Evolutionary conservation across 2,329 filamentous ascomycete genomes (phyloP), one percentile per base, ranked within the genome.

Genomic region (Alternaria alternata): DNA sequence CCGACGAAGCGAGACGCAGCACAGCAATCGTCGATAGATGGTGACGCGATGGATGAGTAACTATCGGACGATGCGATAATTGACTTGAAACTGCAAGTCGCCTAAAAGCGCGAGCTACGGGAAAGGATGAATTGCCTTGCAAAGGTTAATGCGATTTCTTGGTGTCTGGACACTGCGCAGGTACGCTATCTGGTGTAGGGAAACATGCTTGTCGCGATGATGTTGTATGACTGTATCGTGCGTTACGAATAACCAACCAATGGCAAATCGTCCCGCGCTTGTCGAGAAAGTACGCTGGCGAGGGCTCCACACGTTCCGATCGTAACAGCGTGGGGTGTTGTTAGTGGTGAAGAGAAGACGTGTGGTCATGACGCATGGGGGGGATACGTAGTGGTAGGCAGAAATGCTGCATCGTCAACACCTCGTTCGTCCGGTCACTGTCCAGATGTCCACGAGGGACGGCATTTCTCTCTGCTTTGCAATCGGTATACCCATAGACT

Each of bases 201-300:
- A 43, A 44, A 46, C 55, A 57, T 56, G 59, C 53, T 54, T 44
- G 54, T 36, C 53, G 59, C 62, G 63, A 65, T 69, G 66, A 70
- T 66, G 69, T 51, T 65, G 69, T 66, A 75, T 76, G 75, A 76
- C 75, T 77, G 75, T 76, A 56, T 56, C 47, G 38, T 48, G 54
- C 47, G 52, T 44, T 51, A 26, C 44, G 28, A 41, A 32, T 14
- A 34, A 28, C 30, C 28, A 18, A 49, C 71, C 69, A 74, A 75
- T 75, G 30, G 36, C 18, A 28, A 24, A 20, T 16, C 9, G n/a
- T 24, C 34, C 42, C 52, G 63, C 61, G 57, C 53, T 63, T 62
- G 58, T 63, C 30, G 48, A 55, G 30, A 12, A 46, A 26, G 12
- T 20, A 20, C 43, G 55, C 22, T 52, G 47, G 39, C 9, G 41